Evolutionary conservation across 2,329 filamentous ascomycete species (phyloP).

Genomic region (Zopfia rhizophila): DNA sequence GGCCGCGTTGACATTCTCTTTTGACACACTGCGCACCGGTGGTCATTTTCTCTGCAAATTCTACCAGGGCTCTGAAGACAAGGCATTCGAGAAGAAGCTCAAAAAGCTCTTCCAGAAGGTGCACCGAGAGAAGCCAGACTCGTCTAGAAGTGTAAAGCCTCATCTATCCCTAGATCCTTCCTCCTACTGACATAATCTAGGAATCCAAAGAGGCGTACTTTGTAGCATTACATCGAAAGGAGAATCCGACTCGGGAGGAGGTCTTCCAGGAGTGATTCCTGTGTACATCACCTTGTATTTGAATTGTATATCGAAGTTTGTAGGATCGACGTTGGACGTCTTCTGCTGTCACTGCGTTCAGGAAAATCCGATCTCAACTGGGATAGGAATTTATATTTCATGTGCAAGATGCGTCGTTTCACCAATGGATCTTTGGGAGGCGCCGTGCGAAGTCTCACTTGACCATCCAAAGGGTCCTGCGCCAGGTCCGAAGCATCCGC

Average conservation of each 20-base stretch:
- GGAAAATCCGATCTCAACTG: too few species aligned
- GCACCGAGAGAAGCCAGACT: slow-evolving; percentile 87
- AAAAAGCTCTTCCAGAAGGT: slow-evolving; percentile 83
- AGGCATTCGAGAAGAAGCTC: slow-evolving; percentile 77
- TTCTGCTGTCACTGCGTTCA: too few species aligned
- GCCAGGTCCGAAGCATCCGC: slow-evolving; percentile 19
- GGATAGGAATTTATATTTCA: too few species aligned
- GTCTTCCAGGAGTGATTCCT: slow-evolving; percentile 51
- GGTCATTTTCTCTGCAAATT: slow-evolving; percentile 98
- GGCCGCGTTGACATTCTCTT: slow-evolving; percentile 85
- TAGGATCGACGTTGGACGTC: too few species aligned
- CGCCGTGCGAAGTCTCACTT: too few species aligned
- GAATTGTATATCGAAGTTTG: too few species aligned
- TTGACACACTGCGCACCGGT: slow-evolving; percentile 81
- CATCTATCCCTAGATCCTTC: background rate
- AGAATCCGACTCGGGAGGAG: slow-evolving; percentile 56
- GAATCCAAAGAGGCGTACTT: slow-evolving; percentile 90
- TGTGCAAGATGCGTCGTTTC: too few species aligned
- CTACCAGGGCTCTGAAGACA: slow-evolving; percentile 91
- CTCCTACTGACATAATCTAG: slow-evolving; percentile 54
- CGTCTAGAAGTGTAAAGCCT: slow-evolving; percentile 82
- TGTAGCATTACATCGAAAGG: slow-evolving; percentile 78
- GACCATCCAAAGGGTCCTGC: too few species aligned
- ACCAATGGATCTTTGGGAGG: slow-evolving; percentile 26
- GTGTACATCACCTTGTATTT: background rate